These are phyloP conservation scores for Zalerion maritima DNA, from an alignment of 495 filamentous ascomycete genomes.

Conservation along the genomic window DNA sequence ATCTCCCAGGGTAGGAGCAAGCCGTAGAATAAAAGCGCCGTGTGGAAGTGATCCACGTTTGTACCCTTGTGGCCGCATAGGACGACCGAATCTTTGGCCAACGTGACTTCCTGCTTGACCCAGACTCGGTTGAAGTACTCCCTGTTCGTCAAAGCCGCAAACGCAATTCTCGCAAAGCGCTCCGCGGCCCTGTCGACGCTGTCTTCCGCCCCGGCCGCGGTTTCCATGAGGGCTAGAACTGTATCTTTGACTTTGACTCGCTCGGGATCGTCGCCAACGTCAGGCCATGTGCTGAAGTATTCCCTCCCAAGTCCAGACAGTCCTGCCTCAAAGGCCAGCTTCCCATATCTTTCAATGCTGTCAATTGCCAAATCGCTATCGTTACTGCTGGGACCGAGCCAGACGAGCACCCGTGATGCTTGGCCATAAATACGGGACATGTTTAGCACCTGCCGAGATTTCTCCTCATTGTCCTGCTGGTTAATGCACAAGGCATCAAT, in stretches of 20 bases:
- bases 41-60: too few relatives aligned
- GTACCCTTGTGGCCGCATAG: too few relatives aligned
- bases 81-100: too few relatives aligned
- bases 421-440: conserved; percentile 14
- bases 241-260: too few relatives aligned
- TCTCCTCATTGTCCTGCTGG: conserved; percentile 11
- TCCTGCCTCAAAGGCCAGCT: conserved; percentile 1
- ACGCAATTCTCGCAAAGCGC: conserved; percentile 3
- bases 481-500: conserved; percentile 19
- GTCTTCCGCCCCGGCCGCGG: too few relatives aligned
- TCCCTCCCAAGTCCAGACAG: not conserved
- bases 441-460: conserved; percentile 11
- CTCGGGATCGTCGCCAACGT: conserved; percentile 4
- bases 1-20: too few relatives aligned
- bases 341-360: conserved; percentile 2
- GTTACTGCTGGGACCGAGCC: conserved; percentile 14
- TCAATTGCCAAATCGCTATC: conserved; percentile 5
- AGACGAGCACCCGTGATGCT: conserved; percentile 12
- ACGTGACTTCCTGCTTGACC: too few relatives aligned
- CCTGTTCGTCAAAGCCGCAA: conserved; percentile 2
- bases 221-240: too few relatives aligned
- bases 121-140: too few relatives aligned
- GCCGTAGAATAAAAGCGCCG: too few relatives aligned
- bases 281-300: conserved; percentile 1
- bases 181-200: not conserved